phyloP scores from a whole-genome alignment of 2,329 filamentous ascomycete genomes.

The Fusarium circinatum region DNA sequence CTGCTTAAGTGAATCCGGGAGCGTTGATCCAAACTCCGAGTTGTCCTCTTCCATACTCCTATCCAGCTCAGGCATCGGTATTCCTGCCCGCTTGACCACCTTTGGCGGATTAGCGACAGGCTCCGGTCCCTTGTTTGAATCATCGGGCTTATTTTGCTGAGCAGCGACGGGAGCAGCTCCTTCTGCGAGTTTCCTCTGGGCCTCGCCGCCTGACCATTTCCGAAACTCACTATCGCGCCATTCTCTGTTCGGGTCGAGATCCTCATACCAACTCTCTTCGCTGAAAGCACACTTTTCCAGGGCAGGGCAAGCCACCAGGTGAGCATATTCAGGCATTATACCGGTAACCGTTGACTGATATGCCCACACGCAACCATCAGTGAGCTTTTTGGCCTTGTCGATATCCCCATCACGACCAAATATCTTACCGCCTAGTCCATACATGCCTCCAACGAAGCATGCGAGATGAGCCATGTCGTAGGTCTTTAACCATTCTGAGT shows the following conservation, averaged over 20 bases:
- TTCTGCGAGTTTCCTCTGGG: constrained; percentile 46
- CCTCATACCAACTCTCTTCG: constrained; percentile 59
- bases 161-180: constrained; percentile 21
- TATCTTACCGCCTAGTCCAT: constrained; percentile 71
- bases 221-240: constrained; percentile 56
- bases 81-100: constrained; percentile 34
- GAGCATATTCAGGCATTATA: constrained; percentile 70
- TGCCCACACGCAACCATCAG: constrained; percentile 76
- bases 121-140: constrained; percentile 4
- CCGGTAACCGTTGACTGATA: constrained; percentile 69
- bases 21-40: constrained; percentile 43
- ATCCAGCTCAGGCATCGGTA: constrained; percentile 41
- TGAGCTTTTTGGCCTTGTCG: constrained; percentile 70
- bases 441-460: constrained; percentile 78
- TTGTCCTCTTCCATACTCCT: constrained; percentile 30
- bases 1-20: constrained; percentile 48
- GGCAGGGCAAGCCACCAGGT: constrained; percentile 58
- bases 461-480: constrained; percentile 73
- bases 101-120: constrained; percentile 14
- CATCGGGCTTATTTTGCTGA: constrained; percentile 2
- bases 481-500: constrained; percentile 55
- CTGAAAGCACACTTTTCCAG: constrained; percentile 62
- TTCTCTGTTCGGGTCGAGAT: constrained; percentile 58
- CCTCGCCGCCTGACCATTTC: constrained; percentile 57
- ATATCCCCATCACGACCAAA: constrained; percentile 69